phyloP scores from a whole-genome alignment of 148 eudicot genomes.

The Drosera capensis region DNA sequence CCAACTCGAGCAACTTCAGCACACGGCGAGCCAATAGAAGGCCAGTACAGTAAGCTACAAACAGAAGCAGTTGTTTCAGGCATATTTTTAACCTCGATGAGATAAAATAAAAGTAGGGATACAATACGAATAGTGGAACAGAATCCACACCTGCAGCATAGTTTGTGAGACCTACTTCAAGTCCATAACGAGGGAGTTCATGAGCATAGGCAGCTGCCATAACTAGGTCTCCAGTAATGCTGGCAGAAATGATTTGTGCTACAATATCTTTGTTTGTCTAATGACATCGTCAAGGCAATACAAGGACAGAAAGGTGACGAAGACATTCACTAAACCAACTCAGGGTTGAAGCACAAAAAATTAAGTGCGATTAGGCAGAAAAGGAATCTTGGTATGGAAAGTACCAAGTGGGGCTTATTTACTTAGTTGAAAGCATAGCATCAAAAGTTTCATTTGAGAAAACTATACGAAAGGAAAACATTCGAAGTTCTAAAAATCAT shows the following conservation, averaged over 20 bases:
- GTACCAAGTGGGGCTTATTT: no score
- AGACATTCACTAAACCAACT: not conserved
- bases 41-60: conserved; percentile 64
- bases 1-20: conserved; percentile 58
- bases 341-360: not conserved
- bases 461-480: no score
- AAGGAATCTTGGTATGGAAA: no score
- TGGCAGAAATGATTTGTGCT: conserved; percentile 56
- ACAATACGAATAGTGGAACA: not conserved
- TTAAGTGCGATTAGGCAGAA: no score
- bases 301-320: not conserved
- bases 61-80: not conserved
- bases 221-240: conserved; percentile 49
- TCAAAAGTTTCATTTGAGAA: no score
- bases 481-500: no score
- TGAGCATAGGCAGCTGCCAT: conserved; percentile 63
- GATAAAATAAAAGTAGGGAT: not conserved
- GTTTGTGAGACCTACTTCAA: conserved; percentile 66
- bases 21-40: conserved; percentile 62
- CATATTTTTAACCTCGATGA: not conserved
- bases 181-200: conserved; percentile 60
- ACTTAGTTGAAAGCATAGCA: no score
- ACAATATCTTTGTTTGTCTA: conserved; percentile 64
- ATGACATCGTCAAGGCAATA: conserved; percentile 11
- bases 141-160: conserved; percentile 51